These are phyloP conservation scores for Fraxinus platypoda DNA, from an alignment of 305 asterid species.

Conservation along the genomic window DNA sequence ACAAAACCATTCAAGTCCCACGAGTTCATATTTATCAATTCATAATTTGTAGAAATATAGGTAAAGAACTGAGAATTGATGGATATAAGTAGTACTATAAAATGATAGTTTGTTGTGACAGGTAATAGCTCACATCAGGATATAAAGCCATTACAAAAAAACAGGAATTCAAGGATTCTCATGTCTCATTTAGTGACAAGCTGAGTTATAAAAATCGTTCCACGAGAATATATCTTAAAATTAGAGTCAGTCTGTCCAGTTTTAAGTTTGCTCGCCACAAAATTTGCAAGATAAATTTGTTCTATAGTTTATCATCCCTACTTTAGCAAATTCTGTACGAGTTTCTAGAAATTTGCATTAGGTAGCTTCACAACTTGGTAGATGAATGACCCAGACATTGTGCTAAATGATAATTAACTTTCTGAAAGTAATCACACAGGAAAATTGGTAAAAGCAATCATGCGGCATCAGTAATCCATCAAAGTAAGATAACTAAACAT, in stretches of 20 bases:
- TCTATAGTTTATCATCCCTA: neutral
- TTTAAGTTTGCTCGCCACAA: neutral
- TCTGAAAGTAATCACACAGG: neutral
- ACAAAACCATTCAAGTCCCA: neutral
- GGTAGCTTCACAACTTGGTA: neutral
- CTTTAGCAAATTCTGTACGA: neutral
- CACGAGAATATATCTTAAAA: neutral
- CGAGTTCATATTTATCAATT: conserved; percentile 7
- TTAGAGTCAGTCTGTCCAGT: neutral
- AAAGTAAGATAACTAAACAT: neutral
- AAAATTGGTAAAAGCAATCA: neutral
- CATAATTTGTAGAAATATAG: neutral
- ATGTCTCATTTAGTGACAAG: neutral
- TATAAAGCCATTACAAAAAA: conserved; percentile 10
- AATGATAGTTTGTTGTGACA: neutral
- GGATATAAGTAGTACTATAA: neutral
- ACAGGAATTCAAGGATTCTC: conserved; percentile 14
- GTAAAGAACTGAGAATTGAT: conserved; percentile 10
- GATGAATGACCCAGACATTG: neutral
- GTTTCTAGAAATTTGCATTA: conserved; percentile 15
- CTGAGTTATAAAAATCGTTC: conserved; percentile 9
- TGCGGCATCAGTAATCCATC: conserved; percentile 4
- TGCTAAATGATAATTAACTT: neutral
- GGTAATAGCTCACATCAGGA: neutral
- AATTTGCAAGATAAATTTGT: neutral